Conservation (phyloP, 2,329 filamentous ascomycete species). For the Lasiodiplodia theobromae region DNA sequence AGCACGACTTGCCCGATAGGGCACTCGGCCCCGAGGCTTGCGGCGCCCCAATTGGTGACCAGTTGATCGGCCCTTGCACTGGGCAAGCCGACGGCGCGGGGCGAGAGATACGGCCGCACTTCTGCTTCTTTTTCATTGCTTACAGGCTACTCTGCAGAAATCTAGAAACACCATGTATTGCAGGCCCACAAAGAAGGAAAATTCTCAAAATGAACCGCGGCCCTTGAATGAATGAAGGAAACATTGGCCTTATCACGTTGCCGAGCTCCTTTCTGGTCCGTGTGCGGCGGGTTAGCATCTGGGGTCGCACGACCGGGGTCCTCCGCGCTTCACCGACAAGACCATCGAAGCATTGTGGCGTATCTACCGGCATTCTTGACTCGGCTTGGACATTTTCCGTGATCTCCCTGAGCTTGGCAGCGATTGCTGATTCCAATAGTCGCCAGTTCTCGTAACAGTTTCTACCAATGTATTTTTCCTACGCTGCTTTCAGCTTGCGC, state of each 20-base stretch:
- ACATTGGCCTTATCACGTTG: background rate
- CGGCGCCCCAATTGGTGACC: conserved; percentile 2
- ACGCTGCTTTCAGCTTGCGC: too few relatives aligned
- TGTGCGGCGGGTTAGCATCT: conserved; percentile 1
- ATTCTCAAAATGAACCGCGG: background rate
- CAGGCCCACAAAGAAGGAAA: background rate
- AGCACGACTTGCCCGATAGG: conserved; percentile 19
- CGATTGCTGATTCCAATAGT: background rate
- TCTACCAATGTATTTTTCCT: background rate
- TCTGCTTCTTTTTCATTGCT: background rate
- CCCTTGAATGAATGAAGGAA: background rate
- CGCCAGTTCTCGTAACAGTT: conserved; percentile 13
- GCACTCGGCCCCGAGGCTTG: background rate
- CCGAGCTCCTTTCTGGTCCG: background rate
- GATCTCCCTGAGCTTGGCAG: background rate
- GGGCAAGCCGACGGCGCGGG: conserved; percentile 7
- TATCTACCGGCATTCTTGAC: conserved; percentile 12
- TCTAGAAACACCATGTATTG: background rate
- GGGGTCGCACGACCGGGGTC: conserved; percentile 25
- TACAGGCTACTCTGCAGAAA: background rate
- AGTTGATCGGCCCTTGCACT: conserved; percentile 2
- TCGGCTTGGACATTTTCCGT: background rate
- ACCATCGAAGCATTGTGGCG: conserved; percentile 20
- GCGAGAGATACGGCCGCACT: background rate
- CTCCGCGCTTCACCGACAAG: conserved; percentile 4